phyloP scores from a whole-genome alignment of 73 alveolate species.

The Paramecium tetraurelia region DNA sequence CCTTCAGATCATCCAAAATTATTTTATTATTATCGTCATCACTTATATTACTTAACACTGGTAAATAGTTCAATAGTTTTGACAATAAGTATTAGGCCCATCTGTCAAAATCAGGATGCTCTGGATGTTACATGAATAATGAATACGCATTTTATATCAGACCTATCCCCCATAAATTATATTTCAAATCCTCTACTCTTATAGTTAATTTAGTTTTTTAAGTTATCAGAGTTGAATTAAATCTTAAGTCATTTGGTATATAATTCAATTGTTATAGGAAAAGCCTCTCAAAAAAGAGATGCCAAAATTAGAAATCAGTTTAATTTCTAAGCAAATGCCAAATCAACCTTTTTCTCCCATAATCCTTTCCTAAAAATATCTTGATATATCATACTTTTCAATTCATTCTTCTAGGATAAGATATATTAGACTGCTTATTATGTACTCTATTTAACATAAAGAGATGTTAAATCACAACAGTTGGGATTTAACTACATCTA shows the following conservation, averaged over 20 bases:
- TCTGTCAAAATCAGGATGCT: background rate
- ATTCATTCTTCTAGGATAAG: background rate
- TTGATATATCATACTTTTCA: background rate
- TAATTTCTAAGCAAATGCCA: background rate
- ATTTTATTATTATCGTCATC: background rate
- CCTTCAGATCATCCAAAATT: background rate
- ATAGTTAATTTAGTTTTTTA: background rate
- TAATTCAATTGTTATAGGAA: background rate
- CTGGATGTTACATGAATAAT: background rate
- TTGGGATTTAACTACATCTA: background rate
- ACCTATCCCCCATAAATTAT: conserved; percentile 31
- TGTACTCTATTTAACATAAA: background rate
- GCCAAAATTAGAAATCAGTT: background rate
- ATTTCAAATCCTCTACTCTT: background rate
- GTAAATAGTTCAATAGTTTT: background rate
- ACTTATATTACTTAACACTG: background rate
- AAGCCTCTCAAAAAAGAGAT: conserved; percentile 30
- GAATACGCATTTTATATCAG: background rate
- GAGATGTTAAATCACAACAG: conserved; percentile 10
- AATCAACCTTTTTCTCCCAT: conserved; percentile 19
- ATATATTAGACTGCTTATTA: background rate
- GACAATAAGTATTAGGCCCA: background rate
- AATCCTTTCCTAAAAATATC: background rate
- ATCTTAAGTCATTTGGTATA: background rate
- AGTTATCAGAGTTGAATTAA: background rate